These are phyloP conservation scores for Sclerotinia glacialis DNA, from an alignment of 2,329 filamentous ascomycete species.

Conservation along the genomic window DNA sequence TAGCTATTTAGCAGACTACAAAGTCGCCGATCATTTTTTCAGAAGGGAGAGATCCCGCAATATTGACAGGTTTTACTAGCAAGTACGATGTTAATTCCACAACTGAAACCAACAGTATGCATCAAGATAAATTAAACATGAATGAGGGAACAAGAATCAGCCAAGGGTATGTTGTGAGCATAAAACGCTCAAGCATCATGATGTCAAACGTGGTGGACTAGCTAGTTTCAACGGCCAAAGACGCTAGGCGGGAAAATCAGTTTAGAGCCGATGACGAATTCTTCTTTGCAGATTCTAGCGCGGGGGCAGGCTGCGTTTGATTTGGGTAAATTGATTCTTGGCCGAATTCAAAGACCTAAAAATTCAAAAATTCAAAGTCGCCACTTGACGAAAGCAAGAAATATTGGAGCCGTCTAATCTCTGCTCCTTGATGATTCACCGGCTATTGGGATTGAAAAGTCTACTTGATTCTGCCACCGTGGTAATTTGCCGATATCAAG, in stretches of 20 bases:
- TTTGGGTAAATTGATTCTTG: neutral
- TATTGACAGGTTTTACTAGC: neutral
- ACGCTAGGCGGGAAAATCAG: neutral
- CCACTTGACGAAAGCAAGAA: neutral
- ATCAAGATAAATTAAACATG: slow-evolving; percentile 5
- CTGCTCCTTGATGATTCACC: neutral
- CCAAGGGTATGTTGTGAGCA: neutral
- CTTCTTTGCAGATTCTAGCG: neutral
- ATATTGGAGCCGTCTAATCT: neutral
- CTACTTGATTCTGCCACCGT: neutral
- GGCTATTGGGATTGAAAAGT: neutral
- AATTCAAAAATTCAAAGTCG: neutral
- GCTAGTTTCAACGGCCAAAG: slow-evolving; percentile 8
- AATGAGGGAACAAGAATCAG: neutral
- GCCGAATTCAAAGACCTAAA: neutral
- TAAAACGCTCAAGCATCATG: slow-evolving; percentile 10
- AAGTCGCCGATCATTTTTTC: neutral
- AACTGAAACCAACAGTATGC: neutral
- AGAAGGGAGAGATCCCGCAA: neutral
- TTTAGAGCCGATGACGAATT: neutral
- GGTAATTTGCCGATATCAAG: neutral
- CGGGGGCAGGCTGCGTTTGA: neutral
- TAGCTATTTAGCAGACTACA: neutral
- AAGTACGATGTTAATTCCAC: neutral
- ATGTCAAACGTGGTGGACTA: neutral